phyloP scores from a whole-genome alignment of 768 basidiomycete species.

The Tephrocybe sp. region DNA sequence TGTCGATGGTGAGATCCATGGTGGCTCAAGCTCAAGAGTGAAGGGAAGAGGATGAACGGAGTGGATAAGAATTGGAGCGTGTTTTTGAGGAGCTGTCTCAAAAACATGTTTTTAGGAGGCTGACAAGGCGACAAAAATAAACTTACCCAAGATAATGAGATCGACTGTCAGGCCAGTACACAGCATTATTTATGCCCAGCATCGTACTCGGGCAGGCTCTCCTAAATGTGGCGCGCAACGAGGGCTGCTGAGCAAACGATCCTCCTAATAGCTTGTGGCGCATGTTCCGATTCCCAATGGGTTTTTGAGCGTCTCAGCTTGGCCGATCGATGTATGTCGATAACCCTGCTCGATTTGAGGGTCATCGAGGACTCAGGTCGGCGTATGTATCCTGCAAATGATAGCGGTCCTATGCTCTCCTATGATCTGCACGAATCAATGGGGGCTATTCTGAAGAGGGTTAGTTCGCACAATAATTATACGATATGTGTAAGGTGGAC shows the following conservation, averaged over 20 bases:
- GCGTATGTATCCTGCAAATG: too few relatives aligned
- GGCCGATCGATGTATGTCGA: too few relatives aligned
- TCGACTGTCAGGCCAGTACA: constrained; percentile 6
- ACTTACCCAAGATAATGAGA: background rate
- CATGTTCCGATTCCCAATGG: too few relatives aligned
- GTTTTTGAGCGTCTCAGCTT: too few relatives aligned
- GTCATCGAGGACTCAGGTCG: too few relatives aligned
- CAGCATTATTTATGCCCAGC: constrained; percentile 1
- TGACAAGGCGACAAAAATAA: constrained; percentile 17
- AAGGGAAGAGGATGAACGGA: constrained; percentile 2
- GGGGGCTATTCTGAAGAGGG: too few relatives aligned
- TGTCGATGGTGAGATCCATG: constrained; percentile 16
- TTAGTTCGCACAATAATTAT: too few relatives aligned
- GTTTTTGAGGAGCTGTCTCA: constrained; percentile 13
- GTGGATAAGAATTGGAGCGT: constrained; percentile 4
- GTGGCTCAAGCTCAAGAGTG: background rate
- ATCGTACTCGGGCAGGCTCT: background rate
- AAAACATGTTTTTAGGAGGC: constrained; percentile 11
- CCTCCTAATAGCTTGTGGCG: too few relatives aligned
- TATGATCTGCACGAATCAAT: too few relatives aligned
- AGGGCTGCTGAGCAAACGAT: background rate
- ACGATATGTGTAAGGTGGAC: too few relatives aligned
- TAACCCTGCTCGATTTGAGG: too few relatives aligned
- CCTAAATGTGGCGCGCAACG: background rate
- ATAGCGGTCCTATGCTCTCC: too few relatives aligned